A percentile compares a stretch with the other conserved stretches of the same genome.
phyloP scores from a whole-genome alignment of 106 monocot species.

The Apostasia shenzhenica region DNA sequence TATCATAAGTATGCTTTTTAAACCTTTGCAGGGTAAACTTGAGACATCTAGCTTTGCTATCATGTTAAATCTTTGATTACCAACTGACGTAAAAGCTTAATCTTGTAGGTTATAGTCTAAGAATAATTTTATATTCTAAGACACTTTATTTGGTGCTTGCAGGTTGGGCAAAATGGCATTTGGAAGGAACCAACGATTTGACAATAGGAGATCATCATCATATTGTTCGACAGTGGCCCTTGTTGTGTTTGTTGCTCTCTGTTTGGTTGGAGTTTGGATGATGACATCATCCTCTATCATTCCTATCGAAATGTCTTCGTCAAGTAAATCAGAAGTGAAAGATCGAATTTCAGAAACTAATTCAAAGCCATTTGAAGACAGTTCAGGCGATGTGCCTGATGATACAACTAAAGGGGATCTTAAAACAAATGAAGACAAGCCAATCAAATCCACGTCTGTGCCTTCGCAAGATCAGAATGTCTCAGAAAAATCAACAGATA shows the following conservation, averaged over 20 bases:
- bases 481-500: conserved; percentile 17
- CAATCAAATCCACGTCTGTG: conserved; percentile 17
- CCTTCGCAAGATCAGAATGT: conserved; percentile 6
- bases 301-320: conserved; percentile 38
- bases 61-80: background rate
- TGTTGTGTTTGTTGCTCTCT: conserved; percentile 70
- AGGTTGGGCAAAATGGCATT: conserved; percentile 41
- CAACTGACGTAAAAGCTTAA: background rate
- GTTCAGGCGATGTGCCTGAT: conserved; percentile 17
- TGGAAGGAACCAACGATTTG: conserved; percentile 48
- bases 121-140: background rate
- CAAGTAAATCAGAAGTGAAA: conserved; percentile 26
- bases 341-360: conserved; percentile 17
- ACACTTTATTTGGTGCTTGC: background rate
- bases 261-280: conserved; percentile 86
- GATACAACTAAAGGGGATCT: conserved; percentile 16
- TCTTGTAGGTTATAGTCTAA: background rate
- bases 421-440: background rate
- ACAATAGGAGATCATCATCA: conserved; percentile 54
- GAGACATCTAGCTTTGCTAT: background rate
- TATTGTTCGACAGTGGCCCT: conserved; percentile 59
- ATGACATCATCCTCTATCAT: conserved; percentile 72
- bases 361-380: conserved; percentile 26
- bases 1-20: too few relatives aligned
- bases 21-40: too few relatives aligned